A percentile compares a stretch with the other conserved stretches of the same genome.
These are phyloP conservation scores for Tuber calosporum DNA, from an alignment of 495 filamentous ascomycete species.

Conservation along the genomic window DNA sequence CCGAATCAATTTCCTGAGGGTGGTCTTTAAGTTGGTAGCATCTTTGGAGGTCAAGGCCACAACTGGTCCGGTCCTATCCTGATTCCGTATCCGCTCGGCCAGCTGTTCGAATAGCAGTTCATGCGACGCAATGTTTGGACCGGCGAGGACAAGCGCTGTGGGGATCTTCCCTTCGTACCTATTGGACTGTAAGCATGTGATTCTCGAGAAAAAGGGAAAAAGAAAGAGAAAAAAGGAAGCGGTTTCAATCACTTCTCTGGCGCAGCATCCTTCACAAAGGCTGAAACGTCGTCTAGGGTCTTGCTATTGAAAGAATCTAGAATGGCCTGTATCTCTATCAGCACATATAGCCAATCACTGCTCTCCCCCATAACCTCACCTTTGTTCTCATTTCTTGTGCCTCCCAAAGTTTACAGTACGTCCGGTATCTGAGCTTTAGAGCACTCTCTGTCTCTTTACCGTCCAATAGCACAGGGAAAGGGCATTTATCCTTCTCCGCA, in stretches of 20 bases:
- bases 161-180: constrained; percentile 56
- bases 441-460: constrained; percentile 54
- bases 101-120: constrained; percentile 64
- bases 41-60: constrained; percentile 72
- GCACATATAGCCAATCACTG: neutral
- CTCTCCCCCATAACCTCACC: constrained; percentile 45
- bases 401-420: constrained; percentile 62
- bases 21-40: constrained; percentile 71
- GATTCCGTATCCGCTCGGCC: constrained; percentile 48
- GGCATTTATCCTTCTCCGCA: constrained; percentile 34
- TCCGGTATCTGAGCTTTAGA: constrained; percentile 52
- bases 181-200: constrained; percentile 21
- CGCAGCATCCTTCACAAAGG: constrained; percentile 56
- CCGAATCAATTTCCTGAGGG: constrained; percentile 74
- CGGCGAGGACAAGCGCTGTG: constrained; percentile 72
- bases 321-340: constrained; percentile 46
- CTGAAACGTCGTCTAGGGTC: constrained; percentile 56
- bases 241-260: constrained; percentile 44
- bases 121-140: constrained; percentile 78
- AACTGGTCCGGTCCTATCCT: constrained; percentile 49
- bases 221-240: neutral
- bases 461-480: constrained; percentile 57
- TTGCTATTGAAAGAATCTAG: constrained; percentile 57
- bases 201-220: neutral
- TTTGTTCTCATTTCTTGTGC: constrained; percentile 61